A percentile compares a stretch with the other conserved stretches of the same genome.
Conservation (phyloP, 805 yeast genomes). For the Teunomyces pallodes region DNA sequence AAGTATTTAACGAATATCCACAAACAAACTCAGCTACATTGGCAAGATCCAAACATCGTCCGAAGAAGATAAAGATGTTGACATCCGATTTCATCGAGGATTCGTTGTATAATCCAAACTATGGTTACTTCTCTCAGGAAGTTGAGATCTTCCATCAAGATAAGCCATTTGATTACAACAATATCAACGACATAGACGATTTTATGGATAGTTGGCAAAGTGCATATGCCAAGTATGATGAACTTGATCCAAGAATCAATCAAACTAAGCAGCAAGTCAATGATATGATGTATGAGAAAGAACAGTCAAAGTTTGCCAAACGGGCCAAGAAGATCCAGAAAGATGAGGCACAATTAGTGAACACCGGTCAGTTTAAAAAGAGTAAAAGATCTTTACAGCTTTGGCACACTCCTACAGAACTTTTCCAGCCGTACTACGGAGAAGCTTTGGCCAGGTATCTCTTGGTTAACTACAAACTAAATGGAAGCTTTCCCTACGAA, state of each 20-base stretch:
- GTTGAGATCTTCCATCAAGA: conserved; percentile 74
- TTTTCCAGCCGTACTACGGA: conserved; percentile 82
- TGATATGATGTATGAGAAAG: conserved; percentile 9
- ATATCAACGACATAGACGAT: conserved; percentile 61
- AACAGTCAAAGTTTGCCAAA: conserved; percentile 25
- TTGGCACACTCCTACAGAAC: conserved; percentile 90
- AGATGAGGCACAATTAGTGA: conserved; percentile 17
- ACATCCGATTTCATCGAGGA: conserved; percentile 81
- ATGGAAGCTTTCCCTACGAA: conserved; percentile 60
- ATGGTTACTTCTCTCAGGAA: conserved; percentile 79
- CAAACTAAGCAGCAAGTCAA: conserved; percentile 12
- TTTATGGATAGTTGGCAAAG: conserved; percentile 67
- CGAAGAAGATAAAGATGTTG: conserved; percentile 66
- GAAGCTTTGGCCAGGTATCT: conserved; percentile 82
- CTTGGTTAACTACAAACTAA: conserved; percentile 65
- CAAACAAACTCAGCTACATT: conserved; percentile 31
- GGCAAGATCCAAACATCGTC: conserved; percentile 43
- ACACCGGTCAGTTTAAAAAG: conserved; percentile 13
- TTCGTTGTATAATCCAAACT: conserved; percentile 73
- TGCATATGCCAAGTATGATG: conserved; percentile 56
- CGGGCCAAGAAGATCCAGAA: conserved; percentile 26
- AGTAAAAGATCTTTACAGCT: conserved; percentile 52
- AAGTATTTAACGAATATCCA: conserved; percentile 37
- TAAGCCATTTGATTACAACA: conserved; percentile 59
- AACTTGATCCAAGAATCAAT: conserved; percentile 10